Evolutionary conservation across 352 stramenopile genomes (phyloP).

Genomic region (Thraustochytrium sp.): DNA sequence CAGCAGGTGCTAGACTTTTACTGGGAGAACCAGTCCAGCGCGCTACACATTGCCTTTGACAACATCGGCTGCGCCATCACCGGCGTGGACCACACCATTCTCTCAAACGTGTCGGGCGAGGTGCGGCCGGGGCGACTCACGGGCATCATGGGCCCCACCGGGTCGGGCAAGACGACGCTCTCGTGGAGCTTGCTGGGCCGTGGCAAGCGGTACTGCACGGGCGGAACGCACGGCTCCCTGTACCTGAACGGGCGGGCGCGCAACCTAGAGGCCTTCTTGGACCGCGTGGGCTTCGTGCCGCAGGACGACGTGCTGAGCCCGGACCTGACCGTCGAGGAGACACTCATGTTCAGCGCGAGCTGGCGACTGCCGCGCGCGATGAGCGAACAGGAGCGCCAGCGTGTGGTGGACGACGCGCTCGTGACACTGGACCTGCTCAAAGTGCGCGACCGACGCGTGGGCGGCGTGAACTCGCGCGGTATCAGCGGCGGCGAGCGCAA

Average conservation of each 20-base stretch:
- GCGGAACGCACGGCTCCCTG: constrained; percentile 59
- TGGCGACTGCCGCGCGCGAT: constrained; percentile 62
- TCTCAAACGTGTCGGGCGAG: background rate
- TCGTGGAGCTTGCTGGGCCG: constrained; percentile 64
- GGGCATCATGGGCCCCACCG: constrained; percentile 9
- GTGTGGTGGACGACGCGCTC: constrained; percentile 66
- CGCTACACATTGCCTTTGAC: constrained; percentile 25
- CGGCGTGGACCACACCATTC: background rate
- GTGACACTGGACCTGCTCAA: constrained; percentile 66
- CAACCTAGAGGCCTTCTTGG: constrained; percentile 59
- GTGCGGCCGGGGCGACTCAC: background rate
- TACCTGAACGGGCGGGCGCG: constrained; percentile 60
- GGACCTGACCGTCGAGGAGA: constrained; percentile 74
- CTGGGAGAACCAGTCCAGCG: background rate
- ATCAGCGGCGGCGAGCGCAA: constrained; percentile 71
- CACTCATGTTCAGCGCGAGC: constrained; percentile 70
- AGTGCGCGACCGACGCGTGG: constrained; percentile 46
- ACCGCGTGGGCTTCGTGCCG: constrained; percentile 75
- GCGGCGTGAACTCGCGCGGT: constrained; percentile 52
- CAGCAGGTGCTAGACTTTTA: constrained; percentile 9
- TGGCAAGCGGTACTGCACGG: constrained; percentile 58
- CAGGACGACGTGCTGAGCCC: constrained; percentile 74
- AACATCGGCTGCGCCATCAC: constrained; percentile 16
- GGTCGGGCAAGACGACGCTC: constrained; percentile 71
- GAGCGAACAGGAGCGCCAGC: constrained; percentile 58